phyloP scores from a whole-genome alignment of 306 rosid species.

The Acacia melanoxylon region DNA sequence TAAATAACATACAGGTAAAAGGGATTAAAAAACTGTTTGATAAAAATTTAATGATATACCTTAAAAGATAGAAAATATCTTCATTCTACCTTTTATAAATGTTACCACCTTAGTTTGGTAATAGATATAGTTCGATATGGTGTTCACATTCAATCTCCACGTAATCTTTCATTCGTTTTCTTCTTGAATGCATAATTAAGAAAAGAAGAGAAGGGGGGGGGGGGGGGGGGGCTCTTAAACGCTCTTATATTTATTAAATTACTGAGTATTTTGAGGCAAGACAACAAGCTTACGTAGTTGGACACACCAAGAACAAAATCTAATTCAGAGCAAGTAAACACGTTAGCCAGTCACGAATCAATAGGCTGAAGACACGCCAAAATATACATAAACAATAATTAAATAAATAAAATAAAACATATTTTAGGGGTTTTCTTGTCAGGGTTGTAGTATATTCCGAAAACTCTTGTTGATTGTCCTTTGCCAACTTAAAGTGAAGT shows the following conservation, averaged over 20 bases:
- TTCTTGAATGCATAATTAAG: no score
- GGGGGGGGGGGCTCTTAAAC: not conserved
- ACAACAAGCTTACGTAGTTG: constrained; percentile 38
- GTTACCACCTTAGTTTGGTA: no score
- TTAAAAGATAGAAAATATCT: no score
- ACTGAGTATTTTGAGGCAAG: constrained; percentile 45
- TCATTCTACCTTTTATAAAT: no score
- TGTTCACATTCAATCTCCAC: no score
- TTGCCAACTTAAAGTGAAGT: constrained; percentile 38
- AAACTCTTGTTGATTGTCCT: constrained; percentile 34
- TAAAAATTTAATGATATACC: no score
- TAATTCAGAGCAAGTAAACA: not conserved
- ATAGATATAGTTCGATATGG: no score
- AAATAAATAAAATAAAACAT: constrained; percentile 10
- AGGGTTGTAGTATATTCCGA: constrained; percentile 30
- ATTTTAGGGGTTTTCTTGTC: constrained; percentile 24
- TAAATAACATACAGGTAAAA: no score
- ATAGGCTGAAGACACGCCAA: not conserved
- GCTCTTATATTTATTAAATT: not conserved
- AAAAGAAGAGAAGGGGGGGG: no score
- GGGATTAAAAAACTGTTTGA: no score
- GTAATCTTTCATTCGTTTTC: no score
- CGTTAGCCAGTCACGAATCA: not conserved
- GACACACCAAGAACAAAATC: constrained; percentile 23
- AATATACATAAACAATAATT: not conserved